phyloP scores from a whole-genome alignment of 805 yeast genomes.

The Yamadazyma paraphyllophila region DNA sequence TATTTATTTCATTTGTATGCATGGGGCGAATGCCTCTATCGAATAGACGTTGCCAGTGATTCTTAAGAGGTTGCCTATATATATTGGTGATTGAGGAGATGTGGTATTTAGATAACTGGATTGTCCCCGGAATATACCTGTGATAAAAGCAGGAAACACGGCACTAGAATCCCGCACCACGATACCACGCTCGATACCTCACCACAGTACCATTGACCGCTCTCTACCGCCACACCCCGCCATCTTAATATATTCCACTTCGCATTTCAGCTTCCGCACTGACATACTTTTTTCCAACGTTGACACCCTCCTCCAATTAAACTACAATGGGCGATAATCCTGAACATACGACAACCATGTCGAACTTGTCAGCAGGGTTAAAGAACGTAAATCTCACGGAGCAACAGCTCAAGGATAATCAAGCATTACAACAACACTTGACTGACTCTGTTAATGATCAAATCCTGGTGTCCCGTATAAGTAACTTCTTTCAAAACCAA shows the following conservation, averaged over 20 bases:
- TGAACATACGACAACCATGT: slow-evolving; percentile 27
- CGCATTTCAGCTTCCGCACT: slow-evolving; percentile 1
- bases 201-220: too few relatives aligned
- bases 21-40: background rate
- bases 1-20: slow-evolving; percentile 6
- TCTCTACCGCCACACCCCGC: slow-evolving; percentile 1
- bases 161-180: too few relatives aligned
- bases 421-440: slow-evolving; percentile 45
- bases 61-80: background rate
- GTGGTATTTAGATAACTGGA: too few relatives aligned
- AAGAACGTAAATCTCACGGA: slow-evolving; percentile 42
- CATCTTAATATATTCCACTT: background rate
- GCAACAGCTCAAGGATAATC: slow-evolving; percentile 42
- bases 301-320: slow-evolving; percentile 1
- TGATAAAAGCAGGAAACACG: background rate
- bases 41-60: slow-evolving; percentile 2
- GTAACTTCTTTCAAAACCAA: slow-evolving; percentile 69
- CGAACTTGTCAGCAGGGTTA: slow-evolving; percentile 46
- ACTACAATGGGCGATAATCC: slow-evolving; percentile 7
- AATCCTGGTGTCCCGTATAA: slow-evolving; percentile 56
- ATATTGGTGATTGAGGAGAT: background rate
- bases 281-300: background rate
- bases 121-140: background rate
- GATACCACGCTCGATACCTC: too few relatives aligned
- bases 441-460: slow-evolving; percentile 37